These are phyloP conservation scores for Ceriops decandra DNA, from an alignment of 345 rosid genomes.

Conservation along the genomic window DNA sequence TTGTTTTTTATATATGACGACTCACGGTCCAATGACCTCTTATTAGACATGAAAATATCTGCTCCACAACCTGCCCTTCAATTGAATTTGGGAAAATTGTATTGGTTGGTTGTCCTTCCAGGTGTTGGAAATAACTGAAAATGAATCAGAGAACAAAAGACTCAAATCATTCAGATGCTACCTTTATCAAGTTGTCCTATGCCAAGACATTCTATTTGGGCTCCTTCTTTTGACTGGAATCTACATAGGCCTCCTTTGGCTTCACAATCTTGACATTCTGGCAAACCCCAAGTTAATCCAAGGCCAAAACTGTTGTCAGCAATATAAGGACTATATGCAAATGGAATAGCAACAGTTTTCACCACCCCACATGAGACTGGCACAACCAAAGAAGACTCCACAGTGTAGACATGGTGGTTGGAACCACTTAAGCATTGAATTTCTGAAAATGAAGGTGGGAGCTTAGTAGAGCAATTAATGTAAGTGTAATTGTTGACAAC, in stretches of 20 bases:
- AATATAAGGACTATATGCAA: slow-evolving; percentile 49
- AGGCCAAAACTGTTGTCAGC: slow-evolving; percentile 57
- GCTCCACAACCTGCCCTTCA: too few species aligned
- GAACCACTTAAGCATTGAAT: slow-evolving; percentile 54
- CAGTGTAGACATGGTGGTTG: slow-evolving; percentile 40
- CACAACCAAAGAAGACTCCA: slow-evolving; percentile 21
- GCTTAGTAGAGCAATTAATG: slow-evolving; percentile 48
- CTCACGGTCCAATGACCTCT: too few species aligned
- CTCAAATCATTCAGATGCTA: neutral
- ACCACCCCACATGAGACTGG: slow-evolving; percentile 39
- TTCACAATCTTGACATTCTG: slow-evolving; percentile 16
- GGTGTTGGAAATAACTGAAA: too few species aligned
- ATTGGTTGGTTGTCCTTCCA: too few species aligned
- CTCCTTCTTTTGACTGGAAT: neutral
- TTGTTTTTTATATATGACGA: too few species aligned
- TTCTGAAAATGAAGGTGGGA: slow-evolving; percentile 27
- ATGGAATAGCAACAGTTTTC: slow-evolving; percentile 54
- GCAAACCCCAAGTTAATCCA: slow-evolving; percentile 49
- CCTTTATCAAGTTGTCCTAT: slow-evolving; percentile 3
- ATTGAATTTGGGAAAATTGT: too few species aligned
- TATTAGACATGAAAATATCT: too few species aligned
- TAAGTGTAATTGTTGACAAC: slow-evolving; percentile 44
- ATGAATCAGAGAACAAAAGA: too few species aligned
- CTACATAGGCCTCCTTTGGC: neutral
- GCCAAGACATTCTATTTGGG: too few species aligned